These are phyloP conservation scores for Pseudotulostoma volvatum DNA, from an alignment of 495 filamentous ascomycete species.

Conservation along the genomic window DNA sequence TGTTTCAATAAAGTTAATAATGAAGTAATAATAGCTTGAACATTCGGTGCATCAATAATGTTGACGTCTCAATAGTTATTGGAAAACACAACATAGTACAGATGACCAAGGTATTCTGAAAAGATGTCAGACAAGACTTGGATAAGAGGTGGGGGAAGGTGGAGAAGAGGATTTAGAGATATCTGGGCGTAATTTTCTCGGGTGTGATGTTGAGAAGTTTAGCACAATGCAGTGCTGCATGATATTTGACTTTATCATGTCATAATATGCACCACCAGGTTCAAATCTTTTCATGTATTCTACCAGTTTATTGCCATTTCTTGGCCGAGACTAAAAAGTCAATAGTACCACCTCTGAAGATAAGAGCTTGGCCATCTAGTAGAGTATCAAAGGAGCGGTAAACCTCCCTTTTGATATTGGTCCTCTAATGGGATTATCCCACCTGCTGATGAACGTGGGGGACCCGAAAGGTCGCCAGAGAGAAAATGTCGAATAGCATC, in stretches of 20 bases:
- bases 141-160: not conserved
- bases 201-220: not conserved
- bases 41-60: no score
- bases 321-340: not conserved
- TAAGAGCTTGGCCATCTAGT: not conserved
- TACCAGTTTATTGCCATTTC: not conserved
- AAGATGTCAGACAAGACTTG: not conserved
- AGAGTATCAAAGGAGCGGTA: conserved; percentile 1
- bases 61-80: conserved; percentile 7
- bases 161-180: not conserved
- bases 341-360: not conserved
- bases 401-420: conserved; percentile 1
- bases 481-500: no score
- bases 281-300: not conserved
- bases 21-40: no score
- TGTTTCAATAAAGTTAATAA: no score
- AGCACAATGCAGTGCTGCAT: not conserved
- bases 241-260: no score
- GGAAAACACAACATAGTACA: conserved; percentile 8
- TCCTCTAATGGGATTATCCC: conserved; percentile 1
- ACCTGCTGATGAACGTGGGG: not conserved
- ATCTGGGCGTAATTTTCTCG: not conserved
- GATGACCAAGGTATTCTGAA: not conserved
- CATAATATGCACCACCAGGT: not conserved
- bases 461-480: not conserved